phyloP scores from a whole-genome alignment of 306 rosid species.

The Malus domestica region DNA sequence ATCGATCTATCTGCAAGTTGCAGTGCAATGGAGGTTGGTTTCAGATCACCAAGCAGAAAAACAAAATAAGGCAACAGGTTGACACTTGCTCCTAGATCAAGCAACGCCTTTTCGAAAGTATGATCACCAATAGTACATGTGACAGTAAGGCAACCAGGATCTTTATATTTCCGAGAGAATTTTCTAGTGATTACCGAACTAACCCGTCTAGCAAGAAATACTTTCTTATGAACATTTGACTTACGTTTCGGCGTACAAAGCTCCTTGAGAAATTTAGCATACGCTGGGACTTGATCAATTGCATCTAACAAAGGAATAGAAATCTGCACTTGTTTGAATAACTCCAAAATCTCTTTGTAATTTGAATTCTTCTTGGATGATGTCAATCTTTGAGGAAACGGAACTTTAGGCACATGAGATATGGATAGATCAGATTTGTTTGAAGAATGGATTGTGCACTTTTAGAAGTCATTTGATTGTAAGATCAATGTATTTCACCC shows the following conservation, averaged over 20 bases:
- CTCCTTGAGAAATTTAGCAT: not conserved
- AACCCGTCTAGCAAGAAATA: not conserved
- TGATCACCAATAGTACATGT: not conserved
- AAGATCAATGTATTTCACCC: too few species aligned
- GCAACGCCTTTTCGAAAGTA: not conserved
- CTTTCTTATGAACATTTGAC: not conserved
- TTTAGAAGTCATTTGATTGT: too few species aligned
- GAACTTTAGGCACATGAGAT: not conserved
- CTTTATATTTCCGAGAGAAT: not conserved
- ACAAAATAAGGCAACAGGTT: not conserved
- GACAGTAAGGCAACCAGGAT: not conserved
- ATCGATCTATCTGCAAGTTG: not conserved
- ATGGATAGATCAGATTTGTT: too few species aligned
- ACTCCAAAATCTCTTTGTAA: not conserved
- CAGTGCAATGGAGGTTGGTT: not conserved
- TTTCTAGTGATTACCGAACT: not conserved
- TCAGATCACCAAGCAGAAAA: not conserved
- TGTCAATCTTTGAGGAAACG: not conserved
- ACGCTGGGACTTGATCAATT: not conserved
- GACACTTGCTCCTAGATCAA: not conserved
- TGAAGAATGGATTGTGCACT: too few species aligned
- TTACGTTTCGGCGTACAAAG: not conserved
- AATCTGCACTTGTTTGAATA: not conserved
- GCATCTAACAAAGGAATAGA: not conserved
- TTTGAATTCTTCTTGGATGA: not conserved